Percentiles rank a stretch among this genome's conserved stretches.
Conservation (phyloP, 176 grass and related monocot species). For the Juncus inflexus region DNA sequence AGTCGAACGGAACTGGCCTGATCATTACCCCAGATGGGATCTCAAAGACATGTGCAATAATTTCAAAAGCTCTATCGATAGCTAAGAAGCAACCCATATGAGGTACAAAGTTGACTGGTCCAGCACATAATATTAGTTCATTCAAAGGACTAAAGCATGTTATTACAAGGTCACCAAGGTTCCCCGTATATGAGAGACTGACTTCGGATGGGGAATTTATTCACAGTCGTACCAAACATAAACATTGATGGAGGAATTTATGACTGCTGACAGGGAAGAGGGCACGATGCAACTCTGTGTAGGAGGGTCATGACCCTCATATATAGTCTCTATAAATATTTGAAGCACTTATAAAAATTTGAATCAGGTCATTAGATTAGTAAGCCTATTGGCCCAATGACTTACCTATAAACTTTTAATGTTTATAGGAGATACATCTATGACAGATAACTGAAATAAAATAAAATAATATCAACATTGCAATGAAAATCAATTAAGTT, state of each 20-base stretch:
- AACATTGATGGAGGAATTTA: background rate
- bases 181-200: background rate
- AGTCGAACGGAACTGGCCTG: background rate
- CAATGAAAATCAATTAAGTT: no score
- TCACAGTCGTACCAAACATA: background rate
- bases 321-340: no score
- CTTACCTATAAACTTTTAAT: no score
- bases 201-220: background rate
- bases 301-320: no score
- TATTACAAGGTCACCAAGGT: background rate
- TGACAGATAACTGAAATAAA: no score
- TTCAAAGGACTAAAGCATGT: background rate
- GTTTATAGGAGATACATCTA: no score
- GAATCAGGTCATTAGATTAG: no score
- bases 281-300: background rate
- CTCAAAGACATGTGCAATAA: background rate
- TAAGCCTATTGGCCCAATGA: no score
- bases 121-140: background rate
- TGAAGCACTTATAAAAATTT: no score
- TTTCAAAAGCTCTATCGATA: background rate
- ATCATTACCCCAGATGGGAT: background rate
- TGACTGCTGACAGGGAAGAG: background rate
- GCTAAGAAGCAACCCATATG: background rate
- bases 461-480: no score
- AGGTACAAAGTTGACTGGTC: background rate